Base-by-base conservation (phyloP, 495 filamentous ascomycete genomes). In the Elasticomyces elasticus region DNA sequence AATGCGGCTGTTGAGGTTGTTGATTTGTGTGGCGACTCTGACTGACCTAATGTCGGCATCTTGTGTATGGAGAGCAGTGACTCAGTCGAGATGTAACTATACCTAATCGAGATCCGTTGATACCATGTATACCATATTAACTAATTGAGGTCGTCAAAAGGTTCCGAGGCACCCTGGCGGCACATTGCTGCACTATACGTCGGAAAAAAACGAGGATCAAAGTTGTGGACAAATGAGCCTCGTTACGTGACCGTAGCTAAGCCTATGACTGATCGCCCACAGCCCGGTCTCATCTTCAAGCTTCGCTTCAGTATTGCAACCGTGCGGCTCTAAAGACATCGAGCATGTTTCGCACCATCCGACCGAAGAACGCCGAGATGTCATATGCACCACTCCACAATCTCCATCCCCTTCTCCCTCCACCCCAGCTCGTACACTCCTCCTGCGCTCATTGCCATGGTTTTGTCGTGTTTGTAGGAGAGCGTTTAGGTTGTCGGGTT, bases 401-500 rank as follows among this genome's bases (percentile, higher is more conserved):
- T 22, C 19, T 24, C 24, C 23, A 28, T 49, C 45, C 42, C 13
- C 7, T 45, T 19, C 42, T 3, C 5, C 19, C 42, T 19, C 19
- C 42, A 11, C 42, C 17, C 42, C 5, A 45, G 22, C 45, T 49
- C 27, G 6, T 15, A 28, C 27, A 19, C 27, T 28, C 45, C n/a
- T 31, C 24, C 27, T 7, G 17, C 25, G 17, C 45, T 7, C 17
- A 19, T 33, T 27, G 22, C 12, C 9, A 15, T 27, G 5, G 5
- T 33, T 33, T 10, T 25, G 22, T 47, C 45, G 17, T 9, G 20
- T 10, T 45, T 45, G 45, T 3, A 15, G 24, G 15, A 30, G n/a
- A 17, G 24, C 22, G 51, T 55, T 67, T 75, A 79, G 42, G 76
- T 59, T 43, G 74, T 74, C 33, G 79, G 79, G 72, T 80, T 81